Base-by-base conservation (phyloP, 352 stramenopile species). In the Phytophthora sp. region DNA sequence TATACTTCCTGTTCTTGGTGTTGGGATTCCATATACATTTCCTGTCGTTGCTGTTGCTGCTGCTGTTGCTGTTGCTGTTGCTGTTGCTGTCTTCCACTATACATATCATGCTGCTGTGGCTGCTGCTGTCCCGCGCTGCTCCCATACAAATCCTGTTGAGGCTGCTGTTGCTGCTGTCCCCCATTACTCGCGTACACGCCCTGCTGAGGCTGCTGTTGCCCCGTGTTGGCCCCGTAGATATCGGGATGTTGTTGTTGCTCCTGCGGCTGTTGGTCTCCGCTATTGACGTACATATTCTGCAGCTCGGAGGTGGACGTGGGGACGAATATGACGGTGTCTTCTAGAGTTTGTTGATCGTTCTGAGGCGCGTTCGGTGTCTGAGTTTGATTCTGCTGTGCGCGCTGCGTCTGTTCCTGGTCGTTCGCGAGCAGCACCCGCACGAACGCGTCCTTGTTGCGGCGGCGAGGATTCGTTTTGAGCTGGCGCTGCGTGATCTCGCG, bases 401-500 rank as follows among this genome's bases (percentile, higher is more conserved):
- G n/a, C n/a, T 46, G 52, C 16, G 53, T 44, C 46, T 46, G 29
- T 13, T 45, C 46, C 23, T 66, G 46, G 23, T 84, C 75, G 47
- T 77, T 66, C 9, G 62, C 38, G 7, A 80, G 64, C 20, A 86
- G 23, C 6, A 86, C 62, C 1, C 53, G 47, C 21, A 79, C 75
- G 51, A 84, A 86, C 9, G 77, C 73, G 7, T 79, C 66, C 47
- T 84, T 86, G 56, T 79, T 82, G 49, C 77, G 69, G 45, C 53
- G 49, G 41, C 76, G 79, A 12, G 72, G 73, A 16, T 84, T 73
- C 15, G 75, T 80, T 41, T 77, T 80, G 20, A 86, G 61, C 26
- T 79, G 69, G 5, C 77, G 77, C 64, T 84, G 60, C 29, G 73
- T 77, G 52, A 86, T 84, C 75, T 86, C 77, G 21, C 70, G 69